Evolutionary conservation across 805 yeast species (phyloP).

Genomic region (Sugiyamaella mastotermitis): DNA sequence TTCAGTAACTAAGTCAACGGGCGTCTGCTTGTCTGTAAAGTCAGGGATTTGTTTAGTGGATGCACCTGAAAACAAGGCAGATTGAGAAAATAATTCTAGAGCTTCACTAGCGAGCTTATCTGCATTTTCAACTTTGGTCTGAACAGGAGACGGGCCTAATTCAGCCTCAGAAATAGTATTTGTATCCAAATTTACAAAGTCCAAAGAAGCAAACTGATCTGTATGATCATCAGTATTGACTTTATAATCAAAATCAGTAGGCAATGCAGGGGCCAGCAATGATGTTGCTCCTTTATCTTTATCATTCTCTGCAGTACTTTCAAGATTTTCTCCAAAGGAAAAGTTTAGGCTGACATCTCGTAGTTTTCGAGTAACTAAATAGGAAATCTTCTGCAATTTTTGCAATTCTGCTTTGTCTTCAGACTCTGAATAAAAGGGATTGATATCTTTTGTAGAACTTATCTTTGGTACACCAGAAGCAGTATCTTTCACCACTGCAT

Average conservation of each 20-base stretch:
- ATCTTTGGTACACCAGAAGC: background rate
- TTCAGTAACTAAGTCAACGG: background rate
- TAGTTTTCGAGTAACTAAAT: constrained; percentile 1
- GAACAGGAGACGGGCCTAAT: background rate
- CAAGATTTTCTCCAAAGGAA: constrained; percentile 7
- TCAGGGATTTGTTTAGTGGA: background rate
- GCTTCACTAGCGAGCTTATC: constrained; percentile 2
- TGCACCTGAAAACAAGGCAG: background rate
- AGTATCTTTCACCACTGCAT: no score
- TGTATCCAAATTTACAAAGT: background rate
- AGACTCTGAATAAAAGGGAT: constrained; percentile 2
- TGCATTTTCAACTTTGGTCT: background rate
- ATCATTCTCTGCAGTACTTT: background rate
- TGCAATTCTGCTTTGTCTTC: background rate
- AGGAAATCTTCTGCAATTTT: constrained; percentile 8
- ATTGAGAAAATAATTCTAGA: background rate
- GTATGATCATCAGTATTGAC: background rate
- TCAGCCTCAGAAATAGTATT: background rate
- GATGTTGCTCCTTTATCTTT: no score
- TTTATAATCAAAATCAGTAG: background rate
- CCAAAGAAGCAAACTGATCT: no score
- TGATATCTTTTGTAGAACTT: constrained; percentile 2
- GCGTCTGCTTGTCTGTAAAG: background rate
- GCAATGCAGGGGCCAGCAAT: no score
- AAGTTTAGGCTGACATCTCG: constrained; percentile 8